These are phyloP conservation scores for Rusavskia elegans DNA, from an alignment of 495 filamentous ascomycete species.

Conservation along the genomic window DNA sequence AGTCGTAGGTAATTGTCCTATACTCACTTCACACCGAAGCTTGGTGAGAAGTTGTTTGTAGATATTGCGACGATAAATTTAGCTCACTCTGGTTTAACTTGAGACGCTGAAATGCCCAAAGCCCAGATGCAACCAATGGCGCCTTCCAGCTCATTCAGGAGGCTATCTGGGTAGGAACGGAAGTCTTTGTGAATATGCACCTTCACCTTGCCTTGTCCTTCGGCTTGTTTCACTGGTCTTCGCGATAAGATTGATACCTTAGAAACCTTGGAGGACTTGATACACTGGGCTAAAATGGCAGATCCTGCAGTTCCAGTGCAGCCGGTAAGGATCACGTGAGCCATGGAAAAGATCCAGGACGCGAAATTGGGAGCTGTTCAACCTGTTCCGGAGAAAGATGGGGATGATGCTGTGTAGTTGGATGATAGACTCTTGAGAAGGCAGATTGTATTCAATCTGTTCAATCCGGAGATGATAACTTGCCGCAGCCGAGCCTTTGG, in stretches of 20 bases:
- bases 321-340: constrained; percentile 46
- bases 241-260: neutral
- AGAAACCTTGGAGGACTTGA: constrained; percentile 22
- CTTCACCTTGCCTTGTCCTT: constrained; percentile 22
- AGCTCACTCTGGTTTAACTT: constrained; percentile 33
- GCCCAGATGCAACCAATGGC: constrained; percentile 46
- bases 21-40: constrained; percentile 30
- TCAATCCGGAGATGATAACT: too few species aligned
- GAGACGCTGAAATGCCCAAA: constrained; percentile 32
- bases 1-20: constrained; percentile 38
- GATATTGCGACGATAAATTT: neutral
- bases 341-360: neutral
- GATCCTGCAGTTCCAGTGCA: constrained; percentile 47
- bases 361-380: neutral
- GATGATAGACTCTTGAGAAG: neutral
- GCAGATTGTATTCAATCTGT: too few species aligned
- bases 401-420: neutral
- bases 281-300: constrained; percentile 37
- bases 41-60: neutral
- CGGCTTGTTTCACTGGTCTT: constrained; percentile 3
- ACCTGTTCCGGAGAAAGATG: neutral
- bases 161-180: constrained; percentile 24
- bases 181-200: constrained; percentile 47
- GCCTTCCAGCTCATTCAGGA: constrained; percentile 36
- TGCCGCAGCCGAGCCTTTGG: too few species aligned